Evolutionary conservation across 2,329 filamentous ascomycete species (phyloP), one percentile per base, ranked within the genome.

Genomic region (Pseudogymnoascus sp.): DNA sequence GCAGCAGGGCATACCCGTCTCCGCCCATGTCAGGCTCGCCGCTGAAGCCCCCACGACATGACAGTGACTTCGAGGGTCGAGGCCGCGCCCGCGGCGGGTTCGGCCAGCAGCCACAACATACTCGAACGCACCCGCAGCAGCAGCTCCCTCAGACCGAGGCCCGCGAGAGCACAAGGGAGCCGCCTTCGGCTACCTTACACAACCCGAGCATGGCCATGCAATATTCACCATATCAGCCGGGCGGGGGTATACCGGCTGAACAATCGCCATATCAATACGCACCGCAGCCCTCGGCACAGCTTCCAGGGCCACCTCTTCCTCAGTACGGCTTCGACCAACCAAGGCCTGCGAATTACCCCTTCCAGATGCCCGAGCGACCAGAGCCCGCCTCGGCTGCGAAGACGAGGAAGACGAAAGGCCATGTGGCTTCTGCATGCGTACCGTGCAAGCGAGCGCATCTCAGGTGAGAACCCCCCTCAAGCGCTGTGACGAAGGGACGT

Each of bases 401-500:
- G 68, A 78, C 83, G 5, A 79, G 85, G 67, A 88, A 88, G 73
- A 86, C 87, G 5, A 91, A 91, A 72, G 88, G 89, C 12, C 90
- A 94, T 77, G 90, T 93, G 61, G 89, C 89, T 59, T 92, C 89
- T 36, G 90, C 90, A 27, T 94, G 90, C 72, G 87, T 93, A 67
- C 91, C 91, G 64, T 94, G 90, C 77, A 93, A 93, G 73, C 86
- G 85, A 74, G 90, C 90, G 38, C 90, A 94, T 81, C 81, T 94
- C 66, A 80, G 85, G 84, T 86, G 65, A 66, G 66, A 66, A 36
- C 51, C 63, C 61, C 17, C 29, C 35, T 59, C 62, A 42, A 58
- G 29, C 25, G 29, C 27, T 9, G 25, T n/a, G 42, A 33, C 27
- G 25, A 31, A 8, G 21, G 15, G 41, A 27, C 60, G 38, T 31